A percentile compares a stretch with the other conserved stretches of the same genome.
These are phyloP conservation scores for Colletotrichum viniferum DNA, from an alignment of 2,329 filamentous ascomycete species.

Conservation along the genomic window DNA sequence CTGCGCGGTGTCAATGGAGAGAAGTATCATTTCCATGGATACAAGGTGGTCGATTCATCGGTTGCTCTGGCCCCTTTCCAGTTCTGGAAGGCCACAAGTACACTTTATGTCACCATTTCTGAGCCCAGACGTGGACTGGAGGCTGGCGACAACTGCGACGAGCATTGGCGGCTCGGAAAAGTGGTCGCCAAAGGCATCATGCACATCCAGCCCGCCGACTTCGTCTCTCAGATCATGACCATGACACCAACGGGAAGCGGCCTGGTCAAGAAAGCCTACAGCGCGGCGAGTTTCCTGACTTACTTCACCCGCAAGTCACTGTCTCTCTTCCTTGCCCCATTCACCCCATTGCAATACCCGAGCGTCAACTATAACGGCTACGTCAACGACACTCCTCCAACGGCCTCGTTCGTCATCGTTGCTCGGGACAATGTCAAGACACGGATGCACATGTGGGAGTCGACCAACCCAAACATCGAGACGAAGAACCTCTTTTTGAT, in stretches of 20 bases:
- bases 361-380: slow-evolving; percentile 51
- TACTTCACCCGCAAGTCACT: slow-evolving; percentile 61
- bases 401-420: slow-evolving; percentile 46
- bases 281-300: slow-evolving; percentile 54
- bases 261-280: slow-evolving; percentile 46
- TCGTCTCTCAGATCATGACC: slow-evolving; percentile 59
- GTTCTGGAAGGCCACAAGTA: slow-evolving; percentile 67
- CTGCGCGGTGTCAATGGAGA: slow-evolving; percentile 59
- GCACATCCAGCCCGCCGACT: slow-evolving; percentile 57
- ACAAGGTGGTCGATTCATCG: slow-evolving; percentile 65
- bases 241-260: slow-evolving; percentile 54
- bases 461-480: slow-evolving; percentile 41
- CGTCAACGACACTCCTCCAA: slow-evolving; percentile 54
- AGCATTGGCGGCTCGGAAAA: slow-evolving; percentile 43
- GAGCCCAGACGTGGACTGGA: slow-evolving; percentile 31
- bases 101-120: slow-evolving; percentile 65
- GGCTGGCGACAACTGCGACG: slow-evolving; percentile 34
- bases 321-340: slow-evolving; percentile 56
- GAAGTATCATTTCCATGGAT: slow-evolving; percentile 63
- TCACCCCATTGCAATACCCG: slow-evolving; percentile 62
- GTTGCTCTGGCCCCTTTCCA: slow-evolving; percentile 59
- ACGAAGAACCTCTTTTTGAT: slow-evolving; percentile 63
- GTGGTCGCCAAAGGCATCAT: slow-evolving; percentile 65
- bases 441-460: slow-evolving; percentile 62
- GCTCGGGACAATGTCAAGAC: slow-evolving; percentile 59